A percentile compares a stretch with the other conserved stretches of the same genome.
Conservation (phyloP, 306 rosid genomes). For the Luffa acutangula region DNA sequence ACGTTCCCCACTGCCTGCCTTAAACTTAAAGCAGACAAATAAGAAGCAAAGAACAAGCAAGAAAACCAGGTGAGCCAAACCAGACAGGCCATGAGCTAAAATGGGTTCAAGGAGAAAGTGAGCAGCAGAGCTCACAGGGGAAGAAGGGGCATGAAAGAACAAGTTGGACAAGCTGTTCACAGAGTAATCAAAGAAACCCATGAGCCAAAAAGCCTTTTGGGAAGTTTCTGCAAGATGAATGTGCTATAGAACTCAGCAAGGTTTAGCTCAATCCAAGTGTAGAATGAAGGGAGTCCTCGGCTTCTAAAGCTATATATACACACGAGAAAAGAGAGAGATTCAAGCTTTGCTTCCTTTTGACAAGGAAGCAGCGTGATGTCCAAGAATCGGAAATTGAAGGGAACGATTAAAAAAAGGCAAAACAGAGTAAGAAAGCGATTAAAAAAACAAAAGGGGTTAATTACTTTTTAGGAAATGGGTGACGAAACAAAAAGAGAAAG, state of each 20-base stretch:
- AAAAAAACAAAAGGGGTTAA: neutral
- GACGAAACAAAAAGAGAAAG: too few species aligned
- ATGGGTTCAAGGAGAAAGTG: conserved; percentile 30
- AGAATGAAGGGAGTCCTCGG: neutral
- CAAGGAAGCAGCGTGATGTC: neutral
- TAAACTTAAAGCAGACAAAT: conserved; percentile 29
- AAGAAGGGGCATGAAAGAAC: conserved; percentile 9
- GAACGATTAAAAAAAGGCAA: neutral
- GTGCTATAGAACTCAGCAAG: neutral
- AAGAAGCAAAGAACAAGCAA: conserved; percentile 23
- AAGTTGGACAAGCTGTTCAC: conserved; percentile 7
- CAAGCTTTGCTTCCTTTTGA: neutral
- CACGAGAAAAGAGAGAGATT: neutral
- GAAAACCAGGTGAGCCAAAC: conserved; percentile 31
- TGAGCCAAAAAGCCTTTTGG: neutral
- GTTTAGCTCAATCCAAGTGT: neutral
- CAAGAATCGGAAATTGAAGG: neutral
- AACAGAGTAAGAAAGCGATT: too few species aligned
- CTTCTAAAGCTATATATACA: neutral
- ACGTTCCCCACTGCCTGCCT: conserved; percentile 9
- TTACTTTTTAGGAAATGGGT: too few species aligned
- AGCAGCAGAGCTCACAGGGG: conserved; percentile 8
- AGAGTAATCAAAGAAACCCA: conserved; percentile 19
- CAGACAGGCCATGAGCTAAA: conserved; percentile 37
- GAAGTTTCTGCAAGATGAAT: neutral